Conservation (phyloP, 1,284 basidiomycete species). For the Cryptococcus floricola region DNA sequence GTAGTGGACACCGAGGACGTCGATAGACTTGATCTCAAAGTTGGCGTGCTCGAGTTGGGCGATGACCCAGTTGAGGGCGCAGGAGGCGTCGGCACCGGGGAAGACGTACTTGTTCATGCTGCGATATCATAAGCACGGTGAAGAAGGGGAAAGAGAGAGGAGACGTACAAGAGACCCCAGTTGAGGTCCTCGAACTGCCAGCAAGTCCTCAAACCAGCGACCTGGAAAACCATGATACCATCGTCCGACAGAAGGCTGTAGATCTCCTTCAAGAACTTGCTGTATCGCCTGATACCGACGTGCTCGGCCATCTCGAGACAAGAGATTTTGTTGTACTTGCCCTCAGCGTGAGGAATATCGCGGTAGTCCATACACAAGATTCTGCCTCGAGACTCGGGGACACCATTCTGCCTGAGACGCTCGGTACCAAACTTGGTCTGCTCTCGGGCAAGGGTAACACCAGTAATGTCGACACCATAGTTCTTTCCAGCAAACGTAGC, state of each 20-base stretch:
- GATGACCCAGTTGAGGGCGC: slow-evolving; percentile 94
- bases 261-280: slow-evolving; percentile 81
- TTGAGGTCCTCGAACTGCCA: slow-evolving; percentile 99
- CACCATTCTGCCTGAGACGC: slow-evolving; percentile 77
- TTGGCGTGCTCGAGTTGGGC: slow-evolving; percentile 71
- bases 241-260: slow-evolving; percentile 93
- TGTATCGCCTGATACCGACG: slow-evolving; percentile 92
- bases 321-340: slow-evolving; percentile 90
- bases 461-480: slow-evolving; percentile 89
- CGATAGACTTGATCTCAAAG: slow-evolving; percentile 94
- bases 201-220: slow-evolving; percentile 83
- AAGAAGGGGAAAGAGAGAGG: neutral
- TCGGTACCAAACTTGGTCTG: slow-evolving; percentile 91
- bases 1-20: slow-evolving; percentile 96
- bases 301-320: slow-evolving; percentile 99
- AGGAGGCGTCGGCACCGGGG: slow-evolving; percentile 95
- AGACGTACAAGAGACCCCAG: slow-evolving; percentile 61
- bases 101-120: slow-evolving; percentile 95
- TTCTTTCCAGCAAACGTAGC: slow-evolving; percentile 95
- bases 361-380: slow-evolving; percentile 94
- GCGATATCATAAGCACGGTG: neutral
- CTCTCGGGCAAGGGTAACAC: slow-evolving; percentile 84
- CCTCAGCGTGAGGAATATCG: slow-evolving; percentile 76
- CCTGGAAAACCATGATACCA: slow-evolving; percentile 91
- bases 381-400: slow-evolving; percentile 69